Evolutionary conservation across 768 basidiomycete genomes (phyloP).

Genomic region (Gymnopilus junonius): DNA sequence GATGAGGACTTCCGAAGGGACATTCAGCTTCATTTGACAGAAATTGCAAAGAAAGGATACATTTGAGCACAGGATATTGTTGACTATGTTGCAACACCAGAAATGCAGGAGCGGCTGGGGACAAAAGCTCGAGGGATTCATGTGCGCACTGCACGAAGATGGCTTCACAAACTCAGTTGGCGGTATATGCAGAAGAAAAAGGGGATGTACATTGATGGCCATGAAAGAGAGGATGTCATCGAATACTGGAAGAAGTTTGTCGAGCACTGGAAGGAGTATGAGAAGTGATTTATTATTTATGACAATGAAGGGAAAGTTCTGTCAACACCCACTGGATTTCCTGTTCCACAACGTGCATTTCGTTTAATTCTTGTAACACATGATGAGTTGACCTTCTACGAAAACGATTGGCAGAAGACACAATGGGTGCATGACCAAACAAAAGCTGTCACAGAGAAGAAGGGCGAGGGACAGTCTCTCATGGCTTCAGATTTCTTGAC

Average conservation of each 20-base stretch:
- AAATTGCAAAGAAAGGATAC: constrained; percentile 27
- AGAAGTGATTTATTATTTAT: constrained; percentile 24
- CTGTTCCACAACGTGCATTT: constrained; percentile 20
- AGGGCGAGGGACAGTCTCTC: constrained; percentile 40
- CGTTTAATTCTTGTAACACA: constrained; percentile 31
- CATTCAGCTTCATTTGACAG: constrained; percentile 32
- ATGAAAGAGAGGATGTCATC: constrained; percentile 40
- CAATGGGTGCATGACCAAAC: constrained; percentile 27
- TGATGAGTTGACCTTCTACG: constrained; percentile 45
- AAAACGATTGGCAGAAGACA: constrained; percentile 33
- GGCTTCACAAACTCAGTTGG: constrained; percentile 38
- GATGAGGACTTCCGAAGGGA: constrained; percentile 35
- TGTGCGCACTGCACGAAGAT: constrained; percentile 30
- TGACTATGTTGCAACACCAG: constrained; percentile 28
- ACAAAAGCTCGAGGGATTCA: constrained; percentile 20
- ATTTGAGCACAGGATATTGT: constrained; percentile 34
- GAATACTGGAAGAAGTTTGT: constrained; percentile 33
- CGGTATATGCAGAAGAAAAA: constrained; percentile 30
- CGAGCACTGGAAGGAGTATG: constrained; percentile 28
- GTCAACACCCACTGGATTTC: constrained; percentile 18
- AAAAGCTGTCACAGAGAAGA: constrained; percentile 29
- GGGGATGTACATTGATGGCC: constrained; percentile 43
- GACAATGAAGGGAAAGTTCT: constrained; percentile 30
- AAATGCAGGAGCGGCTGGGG: constrained; percentile 25
- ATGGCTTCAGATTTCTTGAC: constrained; percentile 41